Base-by-base conservation (phyloP, 192 early-diverging fungal species). In the Umbelopsis isabellina region DNA sequence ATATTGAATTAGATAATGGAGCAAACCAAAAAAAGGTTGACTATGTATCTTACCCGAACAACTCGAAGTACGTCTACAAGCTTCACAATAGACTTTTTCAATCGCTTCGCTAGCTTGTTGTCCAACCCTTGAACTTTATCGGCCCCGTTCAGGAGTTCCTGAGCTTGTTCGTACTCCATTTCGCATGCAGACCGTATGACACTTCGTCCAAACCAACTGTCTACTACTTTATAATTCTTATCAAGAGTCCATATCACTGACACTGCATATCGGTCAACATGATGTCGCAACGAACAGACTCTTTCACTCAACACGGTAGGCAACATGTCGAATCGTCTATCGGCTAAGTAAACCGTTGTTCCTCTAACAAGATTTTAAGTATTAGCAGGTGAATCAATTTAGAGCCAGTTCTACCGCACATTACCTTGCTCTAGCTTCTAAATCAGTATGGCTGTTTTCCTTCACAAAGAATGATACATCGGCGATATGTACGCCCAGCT, bases 261-360 rank as follows among this genome's bases (percentile, higher is more conserved):
- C 53, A 93, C 90, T 12, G 91, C 86, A 74, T 84, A 88, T 20
- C 91, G 82, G 64, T 93, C 91, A 16, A 84, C 79, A 49, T 85
- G 76, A 46, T 86, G 82, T 5, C 90, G 85, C 61, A 93, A 73
- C 13, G 92, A 93, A 67, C 92, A 93, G 7, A 91, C 70, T 45
- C 81, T 78, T 72, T 93, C 92, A 74, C 89, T 90, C 13, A 93
- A 75, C 0, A 91, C 84, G 46, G 86, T 84, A 4, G 92, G 92
- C 11, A 93, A 70, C 92, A 93, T 93, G 76, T 93, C 91, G 78
- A 93, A 93, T 30, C 92, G 80, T 11, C 92, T 83, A 80, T 93
- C 92, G 7, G 92, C 90, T 58, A 93, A 70, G 61, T 93, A 93
- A 16, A 93, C 88, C 0, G 92, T 93, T 0, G 92, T 92, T 22